Evolutionary conservation across 2,329 filamentous ascomycete genomes (phyloP), one percentile per base, ranked within the genome.

Genomic region (Boeremia exigua): DNA sequence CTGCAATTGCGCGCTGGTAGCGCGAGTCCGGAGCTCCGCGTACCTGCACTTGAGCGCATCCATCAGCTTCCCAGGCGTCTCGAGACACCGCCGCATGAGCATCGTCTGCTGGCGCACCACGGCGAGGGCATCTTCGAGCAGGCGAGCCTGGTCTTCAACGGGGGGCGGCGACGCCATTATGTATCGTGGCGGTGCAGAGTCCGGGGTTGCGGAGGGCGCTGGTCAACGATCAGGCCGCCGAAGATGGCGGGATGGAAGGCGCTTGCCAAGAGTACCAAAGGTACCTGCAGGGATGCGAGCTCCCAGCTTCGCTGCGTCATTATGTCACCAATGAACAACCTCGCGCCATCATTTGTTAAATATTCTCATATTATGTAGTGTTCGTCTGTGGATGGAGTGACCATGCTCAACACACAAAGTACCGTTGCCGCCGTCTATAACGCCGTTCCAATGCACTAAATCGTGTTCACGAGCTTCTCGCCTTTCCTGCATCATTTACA

Each of bases 21-120:
- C n/a, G 51, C 33, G n/a, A 28, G 38, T 19, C 15, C 15, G 7
- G 40, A 37, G 45, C 51, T 40, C 23, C 50, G 44, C 62, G 70
- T 85, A 98, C 95, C 93, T 96, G 90, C 94, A 98, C 81, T 99
- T 99, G 71, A 99, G 86, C 70, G 95, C 95, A 82, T 99, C 95
- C 95, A 99, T 99, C 65, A 99, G 88, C 85, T 99, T 99, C 63
- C 95, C 94, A 6, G 95, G 93, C 9, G 92, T 96, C 76, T 99
- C 96, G 59, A 99, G 85, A 72, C 93, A 98, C 82, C 96, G 94
- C 81, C 94, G 92, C 95, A 99, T 99, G 75, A 96, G 85, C 72
- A 88, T 87, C 56, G 94, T 95, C 85, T 99, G 96, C 80, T 98
- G 94, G 80, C 94, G 91, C 79, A 99, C 96, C 48, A 96, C 94